These are phyloP conservation scores for Fremontodendron californicum DNA, from an alignment of 345 rosid species.

Conservation along the genomic window DNA sequence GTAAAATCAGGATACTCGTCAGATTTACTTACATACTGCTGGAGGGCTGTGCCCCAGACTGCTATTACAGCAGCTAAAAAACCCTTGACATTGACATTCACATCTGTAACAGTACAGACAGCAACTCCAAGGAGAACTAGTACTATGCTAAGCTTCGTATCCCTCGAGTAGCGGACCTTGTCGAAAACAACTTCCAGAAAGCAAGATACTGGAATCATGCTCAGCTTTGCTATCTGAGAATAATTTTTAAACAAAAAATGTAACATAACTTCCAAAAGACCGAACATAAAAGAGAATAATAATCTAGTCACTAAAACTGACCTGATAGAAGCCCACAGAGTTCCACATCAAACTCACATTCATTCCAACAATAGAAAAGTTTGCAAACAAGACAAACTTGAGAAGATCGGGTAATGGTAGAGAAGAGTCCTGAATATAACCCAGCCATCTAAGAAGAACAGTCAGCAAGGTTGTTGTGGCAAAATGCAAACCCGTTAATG, in stretches of 20 bases:
- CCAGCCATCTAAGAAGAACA: conserved; percentile 67
- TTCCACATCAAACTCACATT: conserved; percentile 99
- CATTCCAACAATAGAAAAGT: conserved; percentile 99
- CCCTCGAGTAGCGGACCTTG: conserved; percentile 86
- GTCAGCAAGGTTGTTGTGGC: conserved; percentile 88
- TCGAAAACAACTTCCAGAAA: conserved; percentile 89
- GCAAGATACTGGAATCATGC: conserved; percentile 98
- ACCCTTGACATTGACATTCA: conserved; percentile 89
- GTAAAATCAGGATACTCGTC: conserved; percentile 3
- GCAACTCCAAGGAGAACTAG: conserved; percentile 94
- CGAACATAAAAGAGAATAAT: background rate
- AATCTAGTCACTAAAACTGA: conserved; percentile 17
- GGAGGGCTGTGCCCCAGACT: conserved; percentile 96
- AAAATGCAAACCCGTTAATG: conserved; percentile 96
- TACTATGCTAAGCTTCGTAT: conserved; percentile 92
- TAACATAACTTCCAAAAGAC: conserved; percentile 4
- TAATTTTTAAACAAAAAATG: conserved; percentile 1
- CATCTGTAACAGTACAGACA: conserved; percentile 97
- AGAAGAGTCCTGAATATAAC: conserved; percentile 77
- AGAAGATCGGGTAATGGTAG: conserved; percentile 73
- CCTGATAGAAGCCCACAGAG: conserved; percentile 99
- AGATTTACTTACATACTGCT: conserved; percentile 78
- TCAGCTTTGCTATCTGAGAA: conserved; percentile 89
- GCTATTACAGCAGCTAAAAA: conserved; percentile 85
- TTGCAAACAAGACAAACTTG: conserved; percentile 84